Percentiles rank a stretch among this genome's conserved stretches.
Conservation (phyloP, 2,329 filamentous ascomycete species). For the Colletotrichum echinochloae region DNA sequence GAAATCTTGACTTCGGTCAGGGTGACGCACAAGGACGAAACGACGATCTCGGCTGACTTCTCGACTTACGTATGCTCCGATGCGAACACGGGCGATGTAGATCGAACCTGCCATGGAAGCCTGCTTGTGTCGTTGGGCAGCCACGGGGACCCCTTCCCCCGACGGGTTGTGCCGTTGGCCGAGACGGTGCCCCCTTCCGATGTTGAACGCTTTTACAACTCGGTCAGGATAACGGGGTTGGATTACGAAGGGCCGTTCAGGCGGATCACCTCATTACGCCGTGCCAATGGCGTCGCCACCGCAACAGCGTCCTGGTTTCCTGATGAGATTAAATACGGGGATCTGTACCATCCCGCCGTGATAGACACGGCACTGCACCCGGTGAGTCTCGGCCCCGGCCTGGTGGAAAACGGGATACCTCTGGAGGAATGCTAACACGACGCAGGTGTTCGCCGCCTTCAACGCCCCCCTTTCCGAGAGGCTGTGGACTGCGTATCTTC, state of each 20-base stretch:
- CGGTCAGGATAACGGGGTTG: background rate
- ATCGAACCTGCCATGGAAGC: slow-evolving; percentile 1
- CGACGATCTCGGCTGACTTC: background rate
- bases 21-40: background rate
- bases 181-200: background rate
- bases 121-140: background rate
- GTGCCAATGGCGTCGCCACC: slow-evolving; percentile 12
- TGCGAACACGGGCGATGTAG: background rate
- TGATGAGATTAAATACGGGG: slow-evolving; percentile 3
- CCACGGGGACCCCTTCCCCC: background rate
- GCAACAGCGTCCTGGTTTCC: slow-evolving; percentile 19
- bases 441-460: slow-evolving; percentile 2
- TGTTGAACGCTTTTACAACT: slow-evolving; percentile 4
- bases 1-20: slow-evolving; percentile 17
- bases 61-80: slow-evolving; percentile 9
- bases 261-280: slow-evolving; percentile 9
- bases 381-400: background rate
- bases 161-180: background rate
- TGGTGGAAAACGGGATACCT: too few species aligned
- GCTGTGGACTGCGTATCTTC: background rate
- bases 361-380: slow-evolving; percentile 27
- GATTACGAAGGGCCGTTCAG: slow-evolving; percentile 10
- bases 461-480: slow-evolving; percentile 11
- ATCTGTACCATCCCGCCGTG: slow-evolving; percentile 9
- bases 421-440: too few species aligned